These are phyloP conservation scores for Taphrina pruni DNA, from an alignment of 1,139 yeast genomes.

Conservation along the genomic window DNA sequence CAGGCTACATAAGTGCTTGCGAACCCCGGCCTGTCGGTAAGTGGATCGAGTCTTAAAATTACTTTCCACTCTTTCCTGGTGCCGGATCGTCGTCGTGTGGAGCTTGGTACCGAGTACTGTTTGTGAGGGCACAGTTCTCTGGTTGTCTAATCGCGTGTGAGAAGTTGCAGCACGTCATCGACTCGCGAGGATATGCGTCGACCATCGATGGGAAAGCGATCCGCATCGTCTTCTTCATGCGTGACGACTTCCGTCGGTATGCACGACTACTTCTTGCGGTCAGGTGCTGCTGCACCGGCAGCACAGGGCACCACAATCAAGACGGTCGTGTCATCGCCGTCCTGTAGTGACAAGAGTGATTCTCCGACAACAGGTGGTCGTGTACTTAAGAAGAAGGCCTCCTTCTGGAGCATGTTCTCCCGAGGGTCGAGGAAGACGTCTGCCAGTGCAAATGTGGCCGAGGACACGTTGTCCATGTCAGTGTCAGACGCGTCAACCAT, in stretches of 20 bases:
- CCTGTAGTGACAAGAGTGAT: slow-evolving; percentile 18
- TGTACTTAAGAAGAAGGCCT: slow-evolving; percentile 16
- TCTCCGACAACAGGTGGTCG: neutral
- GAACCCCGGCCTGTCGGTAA: neutral
- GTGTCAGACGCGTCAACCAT: slow-evolving; percentile 10
- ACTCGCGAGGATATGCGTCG: neutral
- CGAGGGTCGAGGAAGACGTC: slow-evolving; percentile 19
- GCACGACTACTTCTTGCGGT: slow-evolving; percentile 11
- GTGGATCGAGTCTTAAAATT: neutral
- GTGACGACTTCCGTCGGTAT: neutral
- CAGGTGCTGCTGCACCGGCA: neutral
- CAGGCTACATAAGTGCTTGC: slow-evolving; percentile 6
- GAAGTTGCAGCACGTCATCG: no score
- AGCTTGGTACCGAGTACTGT: neutral
- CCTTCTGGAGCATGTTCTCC: slow-evolving; percentile 27
- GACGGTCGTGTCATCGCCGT: slow-evolving; percentile 1
- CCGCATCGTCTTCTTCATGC: neutral
- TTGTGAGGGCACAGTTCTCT: no score
- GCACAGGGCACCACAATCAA: neutral
- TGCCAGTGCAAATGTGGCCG: neutral
- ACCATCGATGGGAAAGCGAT: slow-evolving; percentile 3
- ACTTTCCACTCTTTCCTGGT: neutral
- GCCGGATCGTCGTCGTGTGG: neutral
- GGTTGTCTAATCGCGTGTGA: no score
- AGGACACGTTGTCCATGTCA: neutral